Conservation (phyloP, 768 basidiomycete genomes). For the Lactarius evosmus region DNA sequence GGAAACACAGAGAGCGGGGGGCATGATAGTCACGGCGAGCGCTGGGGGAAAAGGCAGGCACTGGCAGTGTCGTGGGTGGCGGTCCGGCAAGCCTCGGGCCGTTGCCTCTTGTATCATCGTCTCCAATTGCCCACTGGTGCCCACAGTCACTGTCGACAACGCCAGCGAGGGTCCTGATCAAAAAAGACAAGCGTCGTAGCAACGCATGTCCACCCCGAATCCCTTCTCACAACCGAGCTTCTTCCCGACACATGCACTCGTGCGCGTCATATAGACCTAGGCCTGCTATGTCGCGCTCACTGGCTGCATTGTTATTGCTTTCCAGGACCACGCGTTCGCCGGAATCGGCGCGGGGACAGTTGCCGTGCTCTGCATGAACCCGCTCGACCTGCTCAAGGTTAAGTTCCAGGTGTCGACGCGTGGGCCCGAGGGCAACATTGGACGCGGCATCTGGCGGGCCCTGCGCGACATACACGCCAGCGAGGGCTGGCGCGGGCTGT, state of each 20-base stretch:
- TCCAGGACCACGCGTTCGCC: conserved; percentile 45
- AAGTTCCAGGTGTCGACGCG: conserved; percentile 85
- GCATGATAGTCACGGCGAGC: no score
- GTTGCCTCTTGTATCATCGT: no score
- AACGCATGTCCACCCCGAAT: conserved; percentile 18
- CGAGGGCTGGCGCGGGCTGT: conserved; percentile 82
- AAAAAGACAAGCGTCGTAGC: background rate
- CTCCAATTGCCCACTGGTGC: no score
- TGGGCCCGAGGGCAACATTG: conserved; percentile 55
- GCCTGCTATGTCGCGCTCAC: background rate
- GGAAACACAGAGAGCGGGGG: no score
- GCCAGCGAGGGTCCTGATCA: background rate
- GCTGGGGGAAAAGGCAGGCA: no score
- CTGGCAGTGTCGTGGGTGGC: no score
- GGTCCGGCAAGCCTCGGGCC: no score
- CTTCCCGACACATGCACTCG: conserved; percentile 33
- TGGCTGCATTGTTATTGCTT: background rate
- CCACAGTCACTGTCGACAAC: background rate
- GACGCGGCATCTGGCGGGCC: conserved; percentile 72
- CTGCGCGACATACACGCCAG: conserved; percentile 67
- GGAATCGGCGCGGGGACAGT: conserved; percentile 74
- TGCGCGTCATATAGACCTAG: conserved; percentile 18
- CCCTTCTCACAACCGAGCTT: conserved; percentile 26
- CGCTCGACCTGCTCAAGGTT: conserved; percentile 92
- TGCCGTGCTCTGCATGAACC: conserved; percentile 95